phyloP scores from a whole-genome alignment of 371 early-diverging fungal genomes.

The Lichtheimia ornata region DNA sequence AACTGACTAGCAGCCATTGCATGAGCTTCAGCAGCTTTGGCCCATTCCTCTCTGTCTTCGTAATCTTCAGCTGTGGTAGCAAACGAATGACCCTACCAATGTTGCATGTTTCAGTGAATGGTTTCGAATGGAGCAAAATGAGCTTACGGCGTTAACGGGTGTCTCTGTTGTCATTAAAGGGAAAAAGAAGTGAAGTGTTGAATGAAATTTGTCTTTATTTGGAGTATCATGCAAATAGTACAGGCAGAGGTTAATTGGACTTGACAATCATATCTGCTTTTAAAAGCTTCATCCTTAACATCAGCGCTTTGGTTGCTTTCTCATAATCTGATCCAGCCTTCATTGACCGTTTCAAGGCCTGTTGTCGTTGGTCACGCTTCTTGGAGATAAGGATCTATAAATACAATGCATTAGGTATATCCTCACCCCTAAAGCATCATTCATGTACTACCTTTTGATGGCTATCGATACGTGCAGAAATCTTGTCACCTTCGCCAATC shows the following conservation, averaged over 20 bases:
- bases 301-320: conserved; percentile 54
- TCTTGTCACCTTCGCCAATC: conserved; percentile 57
- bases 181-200: conserved; percentile 3
- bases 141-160: conserved; percentile 34
- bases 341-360: conserved; percentile 64
- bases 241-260: not conserved
- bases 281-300: conserved; percentile 61
- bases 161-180: conserved; percentile 30
- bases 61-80: conserved; percentile 54
- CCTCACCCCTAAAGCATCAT: not conserved
- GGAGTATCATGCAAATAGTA: no score
- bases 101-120: not conserved
- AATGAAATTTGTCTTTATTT: not conserved
- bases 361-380: conserved; percentile 61
- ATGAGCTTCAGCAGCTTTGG: conserved; percentile 50
- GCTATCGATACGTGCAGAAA: conserved; percentile 81
- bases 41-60: conserved; percentile 53
- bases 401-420: not conserved
- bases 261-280: conserved; percentile 27
- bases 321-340: conserved; percentile 65
- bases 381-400: conserved; percentile 52
- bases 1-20: conserved; percentile 52
- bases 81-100: conserved; percentile 47
- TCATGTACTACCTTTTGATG: conserved; percentile 71
- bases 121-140: not conserved